Percentiles rank a stretch among this genome's conserved stretches.
Conservation (phyloP, 2,329 filamentous ascomycete genomes). For the Aspergillus floridensis region DNA sequence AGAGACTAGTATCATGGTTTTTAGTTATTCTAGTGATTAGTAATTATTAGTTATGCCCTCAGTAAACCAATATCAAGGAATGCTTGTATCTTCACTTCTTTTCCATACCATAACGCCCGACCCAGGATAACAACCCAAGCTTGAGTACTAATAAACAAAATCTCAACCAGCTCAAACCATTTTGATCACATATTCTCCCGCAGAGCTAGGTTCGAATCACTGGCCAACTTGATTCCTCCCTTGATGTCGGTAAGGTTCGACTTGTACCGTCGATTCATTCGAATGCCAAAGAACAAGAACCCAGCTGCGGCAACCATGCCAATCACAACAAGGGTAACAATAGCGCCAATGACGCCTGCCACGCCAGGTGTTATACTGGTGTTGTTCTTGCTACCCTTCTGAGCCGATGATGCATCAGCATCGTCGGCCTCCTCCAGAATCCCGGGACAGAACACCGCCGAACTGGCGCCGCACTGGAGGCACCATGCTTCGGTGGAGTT, state of each 20-base stretch:
- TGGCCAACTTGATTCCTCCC: slow-evolving; percentile 53
- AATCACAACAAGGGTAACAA: slow-evolving; percentile 50
- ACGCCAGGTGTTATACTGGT: slow-evolving; percentile 44
- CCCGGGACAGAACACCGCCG: slow-evolving; percentile 52
- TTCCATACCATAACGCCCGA: neutral
- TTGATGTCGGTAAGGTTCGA: slow-evolving; percentile 55
- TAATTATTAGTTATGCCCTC: no score
- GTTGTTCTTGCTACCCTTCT: slow-evolving; percentile 7
- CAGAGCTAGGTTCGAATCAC: slow-evolving; percentile 53
- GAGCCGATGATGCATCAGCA: neutral
- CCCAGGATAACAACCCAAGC: neutral
- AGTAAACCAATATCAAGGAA: no score
- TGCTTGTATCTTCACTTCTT: neutral
- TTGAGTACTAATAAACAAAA: neutral
- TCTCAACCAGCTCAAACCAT: neutral
- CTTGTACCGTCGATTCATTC: slow-evolving; percentile 43
- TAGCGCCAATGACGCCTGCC: slow-evolving; percentile 57
- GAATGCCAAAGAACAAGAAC: slow-evolving; percentile 47
- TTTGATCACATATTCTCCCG: neutral
- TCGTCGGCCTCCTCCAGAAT: slow-evolving; percentile 28
- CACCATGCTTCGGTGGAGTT: slow-evolving; percentile 54
- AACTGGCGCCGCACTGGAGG: slow-evolving; percentile 42
- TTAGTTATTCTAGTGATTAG: no score
- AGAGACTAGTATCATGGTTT: no score
- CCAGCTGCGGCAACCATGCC: slow-evolving; percentile 41